These are phyloP conservation scores for Pythium utonaiense DNA, from an alignment of 352 stramenopile genomes.

Conservation along the genomic window DNA sequence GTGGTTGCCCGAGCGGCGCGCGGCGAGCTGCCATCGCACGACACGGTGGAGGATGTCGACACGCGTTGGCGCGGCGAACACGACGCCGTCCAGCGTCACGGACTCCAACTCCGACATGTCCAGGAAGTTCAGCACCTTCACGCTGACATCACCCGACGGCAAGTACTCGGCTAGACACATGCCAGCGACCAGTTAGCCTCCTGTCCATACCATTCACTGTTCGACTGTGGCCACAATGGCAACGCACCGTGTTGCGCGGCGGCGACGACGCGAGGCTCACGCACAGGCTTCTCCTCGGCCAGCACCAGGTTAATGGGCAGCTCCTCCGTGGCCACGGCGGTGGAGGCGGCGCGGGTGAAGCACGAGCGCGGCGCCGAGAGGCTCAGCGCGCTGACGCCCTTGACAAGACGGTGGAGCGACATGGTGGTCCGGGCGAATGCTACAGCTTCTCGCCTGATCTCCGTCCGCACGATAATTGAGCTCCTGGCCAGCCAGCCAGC, in stretches of 20 bases:
- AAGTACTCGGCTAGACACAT: conserved; percentile 39
- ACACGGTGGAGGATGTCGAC: conserved; percentile 88
- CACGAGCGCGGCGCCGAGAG: conserved; percentile 40
- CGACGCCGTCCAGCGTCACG: conserved; percentile 60
- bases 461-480: conserved; percentile 15
- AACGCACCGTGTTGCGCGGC: conserved; percentile 46
- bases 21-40: conserved; percentile 85
- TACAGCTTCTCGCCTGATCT: background rate
- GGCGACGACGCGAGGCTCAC: conserved; percentile 58
- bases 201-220: too few species aligned
- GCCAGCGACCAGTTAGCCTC: background rate
- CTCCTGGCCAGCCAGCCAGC: conserved; percentile 13
- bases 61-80: conserved; percentile 74
- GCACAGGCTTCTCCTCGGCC: conserved; percentile 67
- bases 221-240: too few species aligned
- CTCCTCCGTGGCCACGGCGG: conserved; percentile 23
- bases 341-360: conserved; percentile 32
- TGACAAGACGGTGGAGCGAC: conserved; percentile 50
- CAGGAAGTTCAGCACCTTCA: conserved; percentile 64
- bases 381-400: conserved; percentile 49
- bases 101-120: conserved; percentile 37
- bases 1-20: conserved; percentile 80
- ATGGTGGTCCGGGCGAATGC: background rate
- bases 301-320: conserved; percentile 65
- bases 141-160: conserved; percentile 51